Evolutionary conservation across 805 yeast genomes (phyloP).

Genomic region (Cyberlindnera maritima): DNA sequence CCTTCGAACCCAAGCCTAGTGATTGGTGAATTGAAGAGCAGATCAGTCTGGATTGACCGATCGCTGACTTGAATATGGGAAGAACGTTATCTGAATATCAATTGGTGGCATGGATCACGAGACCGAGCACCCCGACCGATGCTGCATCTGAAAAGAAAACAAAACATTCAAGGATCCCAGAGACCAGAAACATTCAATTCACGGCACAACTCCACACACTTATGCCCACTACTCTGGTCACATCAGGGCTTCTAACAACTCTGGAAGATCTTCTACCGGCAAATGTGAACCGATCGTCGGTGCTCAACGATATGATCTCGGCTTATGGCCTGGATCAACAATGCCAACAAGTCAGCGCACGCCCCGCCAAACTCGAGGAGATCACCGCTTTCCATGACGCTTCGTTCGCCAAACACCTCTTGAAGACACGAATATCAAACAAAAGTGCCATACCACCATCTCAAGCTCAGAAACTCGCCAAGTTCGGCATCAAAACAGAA

Average conservation of each 20-base stretch:
- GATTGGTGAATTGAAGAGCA: too few species aligned
- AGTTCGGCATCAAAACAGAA: neutral
- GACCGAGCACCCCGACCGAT: too few species aligned
- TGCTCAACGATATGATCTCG: constrained; percentile 39
- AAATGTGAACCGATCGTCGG: constrained; percentile 47
- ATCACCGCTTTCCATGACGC: constrained; percentile 48
- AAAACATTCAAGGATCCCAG: too few species aligned
- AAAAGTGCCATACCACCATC: neutral
- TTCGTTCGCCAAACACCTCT: constrained; percentile 39
- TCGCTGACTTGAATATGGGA: too few species aligned
- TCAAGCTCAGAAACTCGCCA: neutral
- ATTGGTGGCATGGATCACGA: too few species aligned
- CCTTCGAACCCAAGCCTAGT: too few species aligned
- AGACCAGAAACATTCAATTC: too few species aligned
- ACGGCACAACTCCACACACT: neutral
- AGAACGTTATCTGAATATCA: too few species aligned
- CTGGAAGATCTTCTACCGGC: constrained; percentile 48
- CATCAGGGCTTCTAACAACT: constrained; percentile 6
- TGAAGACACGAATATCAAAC: constrained; percentile 24
- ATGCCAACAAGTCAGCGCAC: constrained; percentile 29
- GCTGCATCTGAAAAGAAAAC: too few species aligned
- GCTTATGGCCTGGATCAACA: constrained; percentile 37
- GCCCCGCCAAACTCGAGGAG: constrained; percentile 34
- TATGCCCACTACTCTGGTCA: constrained; percentile 8
- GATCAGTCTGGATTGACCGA: too few species aligned